These are phyloP conservation scores for Combretum micranthum DNA, from an alignment of 345 rosid species.

Conservation along the genomic window DNA sequence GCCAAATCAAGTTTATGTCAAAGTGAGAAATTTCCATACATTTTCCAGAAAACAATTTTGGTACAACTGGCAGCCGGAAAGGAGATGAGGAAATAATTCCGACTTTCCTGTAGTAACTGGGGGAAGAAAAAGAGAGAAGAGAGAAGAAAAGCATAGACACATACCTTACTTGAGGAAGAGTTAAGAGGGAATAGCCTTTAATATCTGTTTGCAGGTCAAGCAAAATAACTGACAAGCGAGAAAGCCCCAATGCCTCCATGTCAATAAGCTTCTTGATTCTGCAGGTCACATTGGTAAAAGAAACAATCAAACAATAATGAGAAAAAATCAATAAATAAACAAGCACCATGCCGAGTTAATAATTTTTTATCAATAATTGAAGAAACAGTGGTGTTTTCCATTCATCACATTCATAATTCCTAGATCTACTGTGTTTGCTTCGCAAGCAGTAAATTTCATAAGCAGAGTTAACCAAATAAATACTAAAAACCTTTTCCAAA, in stretches of 20 bases:
- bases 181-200: conserved; percentile 71
- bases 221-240: conserved; percentile 51
- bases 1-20: conserved; percentile 13
- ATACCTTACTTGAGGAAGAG: conserved; percentile 92
- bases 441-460: no score
- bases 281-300: conserved; percentile 8
- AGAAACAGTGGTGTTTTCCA: background rate
- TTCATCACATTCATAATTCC: background rate
- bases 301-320: background rate
- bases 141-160: background rate
- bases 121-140: background rate
- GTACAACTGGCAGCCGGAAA: background rate
- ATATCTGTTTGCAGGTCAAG: conserved; percentile 62
- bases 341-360: no score
- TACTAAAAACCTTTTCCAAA: no score
- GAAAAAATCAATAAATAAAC: no score
- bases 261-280: conserved; percentile 79
- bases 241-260: conserved; percentile 69
- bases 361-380: no score
- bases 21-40: no score
- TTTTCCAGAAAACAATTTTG: background rate
- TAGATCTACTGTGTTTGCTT: background rate
- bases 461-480: no score
- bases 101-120: background rate
- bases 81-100: background rate